These are phyloP conservation scores for Diaporthe sp. DNA, from an alignment of 2,329 filamentous ascomycete genomes.

Conservation along the genomic window DNA sequence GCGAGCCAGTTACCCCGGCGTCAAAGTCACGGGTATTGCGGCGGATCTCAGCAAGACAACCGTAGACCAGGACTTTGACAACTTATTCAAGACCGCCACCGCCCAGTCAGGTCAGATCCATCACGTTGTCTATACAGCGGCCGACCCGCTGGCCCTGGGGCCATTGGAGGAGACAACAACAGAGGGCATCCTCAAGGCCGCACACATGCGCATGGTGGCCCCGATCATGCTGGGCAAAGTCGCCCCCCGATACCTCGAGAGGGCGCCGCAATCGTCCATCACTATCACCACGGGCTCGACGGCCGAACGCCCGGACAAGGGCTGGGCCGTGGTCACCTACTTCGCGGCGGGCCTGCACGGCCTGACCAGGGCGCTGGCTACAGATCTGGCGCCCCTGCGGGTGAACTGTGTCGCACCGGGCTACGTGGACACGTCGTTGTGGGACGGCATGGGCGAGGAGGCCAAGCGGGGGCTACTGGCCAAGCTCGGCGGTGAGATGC, in stretches of 20 bases:
- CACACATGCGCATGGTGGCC: conserved; percentile 51
- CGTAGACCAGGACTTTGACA: conserved; percentile 50
- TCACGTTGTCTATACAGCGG: conserved; percentile 50
- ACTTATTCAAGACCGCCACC: conserved; percentile 44
- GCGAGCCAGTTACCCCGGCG: conserved; percentile 32
- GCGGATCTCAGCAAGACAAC: conserved; percentile 44
- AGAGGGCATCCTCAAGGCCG: conserved; percentile 45
- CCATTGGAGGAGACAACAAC: conserved; percentile 45
- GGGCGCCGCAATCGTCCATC: conserved; percentile 58
- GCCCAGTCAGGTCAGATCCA: conserved; percentile 39
- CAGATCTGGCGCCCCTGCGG: conserved; percentile 74
- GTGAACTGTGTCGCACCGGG: conserved; percentile 75
- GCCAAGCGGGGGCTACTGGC: conserved; percentile 44
- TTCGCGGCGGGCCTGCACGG: conserved; percentile 66
- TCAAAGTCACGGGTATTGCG: conserved; percentile 48
- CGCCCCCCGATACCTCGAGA: conserved; percentile 47
- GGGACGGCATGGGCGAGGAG: conserved; percentile 48
- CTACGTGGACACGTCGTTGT: conserved; percentile 62
- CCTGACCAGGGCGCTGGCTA: conserved; percentile 68
- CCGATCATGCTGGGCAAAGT: conserved; percentile 52
- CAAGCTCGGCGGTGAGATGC: conserved; percentile 40
- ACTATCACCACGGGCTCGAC: conserved; percentile 69
- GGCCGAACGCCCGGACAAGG: conserved; percentile 64
- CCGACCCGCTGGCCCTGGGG: conserved; percentile 46
- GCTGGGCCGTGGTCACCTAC: conserved; percentile 64